Base-by-base conservation (phyloP, 768 basidiomycete genomes). In the Mrakia gelida region DNA sequence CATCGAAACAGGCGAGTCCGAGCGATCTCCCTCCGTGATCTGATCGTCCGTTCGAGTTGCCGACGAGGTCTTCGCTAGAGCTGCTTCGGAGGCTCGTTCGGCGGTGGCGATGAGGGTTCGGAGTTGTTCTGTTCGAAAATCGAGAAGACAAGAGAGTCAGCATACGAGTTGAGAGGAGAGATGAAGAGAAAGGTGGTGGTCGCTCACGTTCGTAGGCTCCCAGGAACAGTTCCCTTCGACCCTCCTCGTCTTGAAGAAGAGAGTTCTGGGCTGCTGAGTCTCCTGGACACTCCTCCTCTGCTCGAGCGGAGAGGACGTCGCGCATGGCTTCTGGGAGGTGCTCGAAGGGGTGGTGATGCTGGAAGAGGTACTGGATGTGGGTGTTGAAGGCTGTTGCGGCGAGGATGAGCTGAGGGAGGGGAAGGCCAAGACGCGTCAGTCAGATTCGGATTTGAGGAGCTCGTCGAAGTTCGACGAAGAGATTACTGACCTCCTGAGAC, bases 231-330 rank as follows among this genome's bases (percentile, higher is more conserved):
- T 71, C 70, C 41, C 34, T n/a, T 28, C 87, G 82, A 6, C 86
- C 83, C 67, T 86, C 86, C 0, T 79, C 81, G 68, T 89, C 88
- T 49, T 83, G 82, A 80, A 88, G 81, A 10, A 88, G 83, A 79
- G 88, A 87, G 8, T 2, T 56, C 71, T 84, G 21, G 82, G 81
- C 77, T 86, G 81, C 11, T 28, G 16, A 9, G 30, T 16, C 62
- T 63, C 62, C 62, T 30, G 15, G 28, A 30, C 26, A 26, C 38
- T 80, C 80, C n/a, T 83, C 80, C 49, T 82, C 84, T 45, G 88
- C 83, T 30, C 88, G 87, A 68, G 88, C 85, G 45, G 88, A 80
- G 13, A 88, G 81, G 67, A 34, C 79, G 76, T 81, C 81, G 81
- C 76, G 88, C 81, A 2, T 76, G 79, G 32, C 76, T 75, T 75